These are phyloP conservation scores for Microthlaspi erraticum DNA, from an alignment of 345 rosid genomes.

Conservation along the genomic window DNA sequence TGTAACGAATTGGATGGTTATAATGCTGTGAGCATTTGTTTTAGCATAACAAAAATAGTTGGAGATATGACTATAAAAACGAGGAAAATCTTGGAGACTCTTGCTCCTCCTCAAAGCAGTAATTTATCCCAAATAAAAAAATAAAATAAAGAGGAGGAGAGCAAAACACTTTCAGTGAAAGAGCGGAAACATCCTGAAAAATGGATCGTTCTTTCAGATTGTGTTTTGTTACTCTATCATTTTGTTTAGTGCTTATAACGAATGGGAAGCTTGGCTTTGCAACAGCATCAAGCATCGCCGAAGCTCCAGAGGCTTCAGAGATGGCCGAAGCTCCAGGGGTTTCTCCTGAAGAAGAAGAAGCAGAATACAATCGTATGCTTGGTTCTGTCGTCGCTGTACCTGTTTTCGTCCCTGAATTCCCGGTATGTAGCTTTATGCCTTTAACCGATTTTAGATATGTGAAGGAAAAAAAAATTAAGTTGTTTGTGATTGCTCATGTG, in stretches of 20 bases:
- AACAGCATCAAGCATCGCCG: neutral
- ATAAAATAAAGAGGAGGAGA: neutral
- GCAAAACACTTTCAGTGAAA: neutral
- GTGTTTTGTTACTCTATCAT: slow-evolving; percentile 16
- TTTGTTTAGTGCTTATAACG: slow-evolving; percentile 23
- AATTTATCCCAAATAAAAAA: neutral
- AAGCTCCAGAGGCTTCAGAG: slow-evolving; percentile 14
- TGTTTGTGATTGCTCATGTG: slow-evolving; percentile 1
- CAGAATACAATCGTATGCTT: too few species aligned
- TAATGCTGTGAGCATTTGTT: slow-evolving; percentile 10
- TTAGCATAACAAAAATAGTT: neutral
- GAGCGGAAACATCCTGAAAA: neutral
- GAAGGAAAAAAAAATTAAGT: neutral
- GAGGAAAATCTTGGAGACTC: slow-evolving; percentile 7
- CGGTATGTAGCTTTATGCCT: slow-evolving; percentile 15
- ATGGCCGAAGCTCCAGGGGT: neutral
- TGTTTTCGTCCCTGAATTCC: slow-evolving; percentile 27
- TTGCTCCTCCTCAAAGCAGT: slow-evolving; percentile 11
- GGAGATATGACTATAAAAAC: slow-evolving; percentile 22
- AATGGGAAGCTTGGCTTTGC: slow-evolving; percentile 29
- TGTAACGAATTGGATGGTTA: slow-evolving; percentile 9
- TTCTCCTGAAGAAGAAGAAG: too few species aligned
- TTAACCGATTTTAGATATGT: neutral
- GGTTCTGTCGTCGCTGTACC: too few species aligned
- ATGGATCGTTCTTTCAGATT: slow-evolving; percentile 32